phyloP scores from a whole-genome alignment of 2,329 filamentous ascomycete genomes.

The Claviceps africana region DNA sequence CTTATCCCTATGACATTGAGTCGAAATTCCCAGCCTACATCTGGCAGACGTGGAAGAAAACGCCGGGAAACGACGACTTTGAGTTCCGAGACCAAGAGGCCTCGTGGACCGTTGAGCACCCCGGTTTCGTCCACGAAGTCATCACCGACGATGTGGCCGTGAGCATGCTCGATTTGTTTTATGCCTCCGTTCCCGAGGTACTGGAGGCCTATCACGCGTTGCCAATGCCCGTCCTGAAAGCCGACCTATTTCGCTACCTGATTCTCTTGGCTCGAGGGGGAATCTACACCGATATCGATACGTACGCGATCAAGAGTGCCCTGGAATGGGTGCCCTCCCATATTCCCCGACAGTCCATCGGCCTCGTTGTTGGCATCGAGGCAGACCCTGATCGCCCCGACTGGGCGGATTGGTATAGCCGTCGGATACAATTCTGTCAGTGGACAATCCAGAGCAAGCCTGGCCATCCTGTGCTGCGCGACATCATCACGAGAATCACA shows the following conservation, averaged over 20 bases:
- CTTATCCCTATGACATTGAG: conserved; percentile 84
- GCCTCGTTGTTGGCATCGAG: conserved; percentile 87
- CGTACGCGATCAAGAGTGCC: conserved; percentile 67
- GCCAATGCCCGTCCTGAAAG: conserved; percentile 61
- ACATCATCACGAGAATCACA: conserved; percentile 77
- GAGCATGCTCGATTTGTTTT: conserved; percentile 72
- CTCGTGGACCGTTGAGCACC: conserved; percentile 78
- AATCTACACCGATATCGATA: conserved; percentile 87
- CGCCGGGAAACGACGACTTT: conserved; percentile 65
- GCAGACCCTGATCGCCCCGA: conserved; percentile 86
- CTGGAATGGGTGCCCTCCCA: conserved; percentile 73
- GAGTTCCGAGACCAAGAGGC: conserved; percentile 71
- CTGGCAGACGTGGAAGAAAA: conserved; percentile 97
- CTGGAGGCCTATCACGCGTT: conserved; percentile 62
- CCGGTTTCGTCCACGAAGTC: conserved; percentile 88
- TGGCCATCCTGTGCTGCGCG: conserved; percentile 79
- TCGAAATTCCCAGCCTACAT: conserved; percentile 91
- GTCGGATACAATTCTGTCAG: conserved; percentile 94
- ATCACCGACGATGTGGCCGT: conserved; percentile 81
- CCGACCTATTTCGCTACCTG: conserved; percentile 66
- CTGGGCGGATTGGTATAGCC: conserved; percentile 92
- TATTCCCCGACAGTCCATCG: conserved; percentile 64
- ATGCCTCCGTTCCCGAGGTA: conserved; percentile 67
- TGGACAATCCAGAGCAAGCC: conserved; percentile 97
- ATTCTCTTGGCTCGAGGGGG: conserved; percentile 48